Evolutionary conservation across 1,284 basidiomycete species (phyloP).

Genomic region (Cutaneotrichosporon sp.): DNA sequence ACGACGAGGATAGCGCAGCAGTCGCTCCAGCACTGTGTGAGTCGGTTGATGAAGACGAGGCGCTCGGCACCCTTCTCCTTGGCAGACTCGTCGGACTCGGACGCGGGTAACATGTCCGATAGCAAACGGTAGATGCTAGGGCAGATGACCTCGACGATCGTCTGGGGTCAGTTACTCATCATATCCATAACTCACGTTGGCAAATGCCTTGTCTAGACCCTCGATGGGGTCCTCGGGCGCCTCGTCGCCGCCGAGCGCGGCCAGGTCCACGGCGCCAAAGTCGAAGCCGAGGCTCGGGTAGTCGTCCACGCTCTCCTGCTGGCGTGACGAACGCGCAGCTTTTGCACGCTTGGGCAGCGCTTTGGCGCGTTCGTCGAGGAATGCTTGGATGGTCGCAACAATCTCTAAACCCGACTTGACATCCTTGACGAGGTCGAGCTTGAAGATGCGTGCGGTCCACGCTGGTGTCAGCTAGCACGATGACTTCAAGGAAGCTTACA

Average conservation of each 20-base stretch:
- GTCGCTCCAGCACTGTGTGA: constrained; percentile 76
- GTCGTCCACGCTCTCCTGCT: constrained; percentile 72
- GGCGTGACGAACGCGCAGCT: constrained; percentile 43
- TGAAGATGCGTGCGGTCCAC: constrained; percentile 65
- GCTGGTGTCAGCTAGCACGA: constrained; percentile 51
- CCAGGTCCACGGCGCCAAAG: constrained; percentile 42
- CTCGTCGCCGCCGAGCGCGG: constrained; percentile 36
- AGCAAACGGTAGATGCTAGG: constrained; percentile 66
- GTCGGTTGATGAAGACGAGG: constrained; percentile 55
- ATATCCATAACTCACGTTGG: constrained; percentile 4
- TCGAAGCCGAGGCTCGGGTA: constrained; percentile 50
- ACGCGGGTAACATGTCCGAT: constrained; percentile 57
- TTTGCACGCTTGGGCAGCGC: constrained; percentile 59
- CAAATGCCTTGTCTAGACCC: constrained; percentile 40
- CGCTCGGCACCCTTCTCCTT: constrained; percentile 33
- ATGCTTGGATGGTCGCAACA: constrained; percentile 63
- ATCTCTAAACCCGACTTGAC: constrained; percentile 62
- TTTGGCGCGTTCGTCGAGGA: constrained; percentile 63
- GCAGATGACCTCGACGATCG: constrained; percentile 61
- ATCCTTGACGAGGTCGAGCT: constrained; percentile 59
- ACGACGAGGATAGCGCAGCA: constrained; percentile 68
- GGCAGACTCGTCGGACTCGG: constrained; percentile 29
- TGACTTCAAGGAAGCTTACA: constrained; percentile 58
- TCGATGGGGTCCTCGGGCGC: constrained; percentile 34
- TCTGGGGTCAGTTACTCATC: constrained; percentile 46